Conservation (phyloP, 345 rosid genomes). For the Hirschfeldia incana region DNA sequence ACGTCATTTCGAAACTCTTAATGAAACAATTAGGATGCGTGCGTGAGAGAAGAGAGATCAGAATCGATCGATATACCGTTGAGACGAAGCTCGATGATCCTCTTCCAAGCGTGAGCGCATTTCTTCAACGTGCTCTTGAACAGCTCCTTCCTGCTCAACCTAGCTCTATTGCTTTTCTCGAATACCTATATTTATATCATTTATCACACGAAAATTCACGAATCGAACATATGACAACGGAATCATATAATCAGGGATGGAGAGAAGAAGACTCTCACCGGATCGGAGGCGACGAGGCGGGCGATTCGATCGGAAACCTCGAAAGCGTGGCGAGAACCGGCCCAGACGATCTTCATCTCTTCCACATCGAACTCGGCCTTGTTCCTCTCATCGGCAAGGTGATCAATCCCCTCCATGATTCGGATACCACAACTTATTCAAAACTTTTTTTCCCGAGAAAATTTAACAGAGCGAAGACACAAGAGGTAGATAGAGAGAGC, state of each 20-base stretch:
- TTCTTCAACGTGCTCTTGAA: constrained; percentile 84
- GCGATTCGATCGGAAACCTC: constrained; percentile 83
- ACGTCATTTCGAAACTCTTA: not conserved
- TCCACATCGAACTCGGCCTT: constrained; percentile 82
- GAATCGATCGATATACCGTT: constrained; percentile 46
- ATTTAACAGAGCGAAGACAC: not conserved
- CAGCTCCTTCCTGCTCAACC: constrained; percentile 85
- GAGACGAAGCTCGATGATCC: constrained; percentile 84
- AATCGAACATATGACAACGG: constrained; percentile 9
- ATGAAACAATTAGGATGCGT: not conserved
- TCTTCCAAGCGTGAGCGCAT: constrained; percentile 85
- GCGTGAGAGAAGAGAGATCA: not conserved
- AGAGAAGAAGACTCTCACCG: constrained; percentile 44
- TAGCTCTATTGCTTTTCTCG: constrained; percentile 66
- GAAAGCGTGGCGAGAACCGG: constrained; percentile 77
- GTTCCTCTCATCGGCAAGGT: constrained; percentile 71
- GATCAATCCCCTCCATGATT: constrained; percentile 60
- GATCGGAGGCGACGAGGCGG: constrained; percentile 92
- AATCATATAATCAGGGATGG: not conserved
- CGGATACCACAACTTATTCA: not conserved
- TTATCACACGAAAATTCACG: not conserved
- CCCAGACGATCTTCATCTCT: constrained; percentile 95
- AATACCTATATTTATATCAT: constrained; percentile 71
- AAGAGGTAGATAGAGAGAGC: not conserved
- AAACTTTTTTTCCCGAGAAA: constrained; percentile 10